Percentiles rank a stretch among this genome's conserved stretches.
phyloP scores from a whole-genome alignment of 257 asterid genomes.

The Solanum medicagineum region DNA sequence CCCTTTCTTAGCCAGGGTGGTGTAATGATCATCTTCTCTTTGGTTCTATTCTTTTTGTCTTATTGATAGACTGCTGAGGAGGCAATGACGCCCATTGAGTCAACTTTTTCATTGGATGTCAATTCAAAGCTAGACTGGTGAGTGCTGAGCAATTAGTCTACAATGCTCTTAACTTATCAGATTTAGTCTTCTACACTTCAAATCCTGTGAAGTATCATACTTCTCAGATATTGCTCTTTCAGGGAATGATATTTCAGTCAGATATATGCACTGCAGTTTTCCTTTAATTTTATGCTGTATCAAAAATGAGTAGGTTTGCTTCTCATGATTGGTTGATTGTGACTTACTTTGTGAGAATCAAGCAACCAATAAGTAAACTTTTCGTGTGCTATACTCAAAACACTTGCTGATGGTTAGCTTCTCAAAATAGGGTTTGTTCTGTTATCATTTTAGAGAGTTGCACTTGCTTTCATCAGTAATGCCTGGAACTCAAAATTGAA shows the following conservation, averaged over 20 bases:
- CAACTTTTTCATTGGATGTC: constrained; percentile 91
- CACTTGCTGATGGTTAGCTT: not conserved
- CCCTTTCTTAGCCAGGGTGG: not conserved
- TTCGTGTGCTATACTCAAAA: not conserved
- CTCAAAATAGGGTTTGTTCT: not conserved
- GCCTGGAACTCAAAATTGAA: not conserved
- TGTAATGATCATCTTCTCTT: not conserved
- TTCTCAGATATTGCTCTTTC: not conserved
- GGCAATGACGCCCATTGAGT: constrained; percentile 99
- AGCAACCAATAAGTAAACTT: not conserved
- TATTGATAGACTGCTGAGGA: constrained; percentile 89
- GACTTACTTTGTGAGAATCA: not conserved
- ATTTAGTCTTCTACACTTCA: not conserved
- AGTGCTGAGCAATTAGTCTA: constrained; percentile 2
- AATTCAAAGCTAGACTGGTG: constrained; percentile 96
- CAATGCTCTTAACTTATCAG: not conserved
- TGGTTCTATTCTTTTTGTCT: constrained; percentile 1
- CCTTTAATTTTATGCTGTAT: not conserved
- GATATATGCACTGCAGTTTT: not conserved
- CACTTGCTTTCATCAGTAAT: not conserved
- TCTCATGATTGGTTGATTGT: not conserved
- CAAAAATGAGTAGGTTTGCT: not conserved
- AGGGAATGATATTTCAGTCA: not conserved
- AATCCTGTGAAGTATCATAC: not conserved
- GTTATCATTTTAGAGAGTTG: not conserved